phyloP scores from a whole-genome alignment of 371 early-diverging fungal genomes.

The Saksenaea vasiformis region DNA sequence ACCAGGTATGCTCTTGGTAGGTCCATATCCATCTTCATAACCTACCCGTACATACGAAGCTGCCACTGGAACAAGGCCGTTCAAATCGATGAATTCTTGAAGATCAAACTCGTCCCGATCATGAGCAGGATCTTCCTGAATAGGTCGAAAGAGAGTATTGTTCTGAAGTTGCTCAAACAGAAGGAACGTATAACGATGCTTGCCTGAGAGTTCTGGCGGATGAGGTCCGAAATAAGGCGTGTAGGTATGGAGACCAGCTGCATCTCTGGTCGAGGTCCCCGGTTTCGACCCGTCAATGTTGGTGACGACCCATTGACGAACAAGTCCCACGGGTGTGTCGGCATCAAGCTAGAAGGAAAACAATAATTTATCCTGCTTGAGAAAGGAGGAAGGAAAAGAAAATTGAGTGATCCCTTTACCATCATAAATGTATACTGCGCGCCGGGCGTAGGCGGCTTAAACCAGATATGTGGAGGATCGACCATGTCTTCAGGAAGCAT shows the following conservation, averaged over 20 bases:
- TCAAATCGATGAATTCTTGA: too few species aligned
- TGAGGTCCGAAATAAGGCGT: constrained; percentile 24
- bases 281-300: constrained; percentile 26
- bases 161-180: constrained; percentile 25
- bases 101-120: constrained; percentile 21
- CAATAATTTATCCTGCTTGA: not conserved
- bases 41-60: too few species aligned
- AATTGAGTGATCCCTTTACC: constrained; percentile 24
- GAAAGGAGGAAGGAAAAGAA: not conserved
- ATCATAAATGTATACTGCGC: constrained; percentile 30
- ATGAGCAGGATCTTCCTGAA: constrained; percentile 6
- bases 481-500: constrained; percentile 19
- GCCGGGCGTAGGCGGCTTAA: constrained; percentile 20
- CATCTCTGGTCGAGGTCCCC: constrained; percentile 7
- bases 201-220: constrained; percentile 13
- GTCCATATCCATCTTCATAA: too few species aligned
- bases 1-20: too few species aligned
- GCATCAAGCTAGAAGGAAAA: constrained; percentile 19
- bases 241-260: constrained; percentile 9
- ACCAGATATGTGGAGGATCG: constrained; percentile 23
- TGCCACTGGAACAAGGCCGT: too few species aligned
- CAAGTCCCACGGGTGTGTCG: constrained; percentile 26
- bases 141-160: constrained; percentile 12
- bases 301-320: constrained; percentile 35
- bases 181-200: constrained; percentile 31